These are phyloP conservation scores for Micractinium sp. DNA, from an alignment of 139 green algal species.

Conservation along the genomic window DNA sequence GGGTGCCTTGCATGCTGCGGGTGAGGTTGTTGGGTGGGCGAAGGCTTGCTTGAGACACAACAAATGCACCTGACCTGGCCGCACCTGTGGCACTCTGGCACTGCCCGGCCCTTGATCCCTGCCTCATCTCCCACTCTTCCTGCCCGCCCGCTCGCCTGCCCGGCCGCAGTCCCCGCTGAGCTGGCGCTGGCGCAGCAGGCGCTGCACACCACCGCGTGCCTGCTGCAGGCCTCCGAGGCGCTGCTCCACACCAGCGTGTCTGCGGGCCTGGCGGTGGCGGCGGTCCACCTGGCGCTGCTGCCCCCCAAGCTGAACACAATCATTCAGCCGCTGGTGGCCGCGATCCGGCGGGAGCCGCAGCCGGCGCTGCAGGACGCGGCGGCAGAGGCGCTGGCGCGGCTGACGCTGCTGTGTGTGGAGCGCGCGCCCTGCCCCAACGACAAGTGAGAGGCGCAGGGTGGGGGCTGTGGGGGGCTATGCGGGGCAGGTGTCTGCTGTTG, in stretches of 20 bases:
- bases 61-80: too few species aligned
- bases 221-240: conserved; percentile 52
- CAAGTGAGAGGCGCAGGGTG: conserved; percentile 53
- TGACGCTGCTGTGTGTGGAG: conserved; percentile 66
- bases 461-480: too few species aligned
- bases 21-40: too few species aligned
- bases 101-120: not conserved
- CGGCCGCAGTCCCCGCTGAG: not conserved
- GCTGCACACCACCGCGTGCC: not conserved
- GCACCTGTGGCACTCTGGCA: not conserved
- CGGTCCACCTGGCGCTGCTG: conserved; percentile 62
- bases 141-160: not conserved
- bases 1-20: too few species aligned
- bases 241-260: conserved; percentile 57
- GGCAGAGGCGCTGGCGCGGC: conserved; percentile 73
- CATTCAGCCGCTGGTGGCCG: conserved; percentile 92
- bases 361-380: conserved; percentile 60
- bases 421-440: conserved; percentile 84
- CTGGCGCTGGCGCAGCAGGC: conserved; percentile 25
- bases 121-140: not conserved
- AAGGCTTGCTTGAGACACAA: too few species aligned
- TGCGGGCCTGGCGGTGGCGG: conserved; percentile 67
- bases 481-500: not conserved
- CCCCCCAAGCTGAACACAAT: conserved; percentile 92
- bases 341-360: conserved; percentile 78